phyloP scores from a whole-genome alignment of 2,329 filamentous ascomycete species.

The Lizonia empirigonia region DNA sequence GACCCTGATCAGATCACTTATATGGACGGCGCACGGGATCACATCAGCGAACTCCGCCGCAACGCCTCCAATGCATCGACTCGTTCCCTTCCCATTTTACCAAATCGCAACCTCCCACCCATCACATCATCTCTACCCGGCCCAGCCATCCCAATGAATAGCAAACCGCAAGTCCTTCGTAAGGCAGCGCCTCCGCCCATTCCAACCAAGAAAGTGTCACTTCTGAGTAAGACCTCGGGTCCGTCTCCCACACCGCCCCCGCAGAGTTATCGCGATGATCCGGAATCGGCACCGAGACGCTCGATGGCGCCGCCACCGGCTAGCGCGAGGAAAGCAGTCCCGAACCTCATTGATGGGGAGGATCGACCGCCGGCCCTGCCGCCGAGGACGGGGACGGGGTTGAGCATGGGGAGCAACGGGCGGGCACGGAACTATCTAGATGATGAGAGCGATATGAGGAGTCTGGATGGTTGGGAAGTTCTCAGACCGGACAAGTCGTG shows the following conservation, averaged over 20 bases:
- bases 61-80: slow-evolving; percentile 36
- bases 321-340: slow-evolving; percentile 23
- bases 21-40: slow-evolving; percentile 29
- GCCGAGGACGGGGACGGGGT: slow-evolving; percentile 39
- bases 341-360: slow-evolving; percentile 29
- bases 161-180: slow-evolving; percentile 34
- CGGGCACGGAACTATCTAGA: slow-evolving; percentile 41
- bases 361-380: slow-evolving; percentile 37
- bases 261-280: slow-evolving; percentile 33
- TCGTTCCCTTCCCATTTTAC: slow-evolving; percentile 35
- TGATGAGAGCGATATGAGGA: slow-evolving; percentile 41
- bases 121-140: slow-evolving; percentile 8
- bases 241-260: slow-evolving; percentile 17
- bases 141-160: slow-evolving; percentile 3
- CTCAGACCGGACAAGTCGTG: slow-evolving; percentile 32
- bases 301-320: slow-evolving; percentile 33
- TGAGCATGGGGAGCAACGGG: slow-evolving; percentile 24
- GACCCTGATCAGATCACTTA: slow-evolving; percentile 28
- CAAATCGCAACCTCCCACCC: slow-evolving; percentile 14
- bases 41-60: slow-evolving; percentile 30
- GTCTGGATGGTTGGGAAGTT: slow-evolving; percentile 49
- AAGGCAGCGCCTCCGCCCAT: slow-evolving; percentile 44
- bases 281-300: slow-evolving; percentile 21
- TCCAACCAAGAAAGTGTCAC: slow-evolving; percentile 42
- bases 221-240: slow-evolving; percentile 24